Evolutionary conservation across 306 rosid genomes (phyloP), one percentile per base, ranked within the genome.

Genomic region (Rubus parviflorus): DNA sequence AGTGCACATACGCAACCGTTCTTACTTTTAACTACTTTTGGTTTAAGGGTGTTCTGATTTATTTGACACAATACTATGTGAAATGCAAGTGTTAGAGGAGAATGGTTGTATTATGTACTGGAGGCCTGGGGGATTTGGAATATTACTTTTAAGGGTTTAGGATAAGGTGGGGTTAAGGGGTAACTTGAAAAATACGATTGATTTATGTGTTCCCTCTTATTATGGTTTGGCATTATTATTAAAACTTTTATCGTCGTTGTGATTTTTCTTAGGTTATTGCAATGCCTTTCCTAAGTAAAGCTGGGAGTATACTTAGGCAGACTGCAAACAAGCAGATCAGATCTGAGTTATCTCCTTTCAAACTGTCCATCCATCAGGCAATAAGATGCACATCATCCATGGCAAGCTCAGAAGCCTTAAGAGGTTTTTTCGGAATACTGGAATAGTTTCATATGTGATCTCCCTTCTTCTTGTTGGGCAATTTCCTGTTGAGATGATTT

Each of bases 251-350:
- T 63, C 23, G 47, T 65, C 3, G 40, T 43, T 19, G 57, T 68
- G 37, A 61, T 77, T 60, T 81, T 6, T 41, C 70, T 35, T 83
- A 82, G 92, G 88, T 78, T 57, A 7, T 84, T 78, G 73, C 78
- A 53, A 95, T 95, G 97, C 94, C 97, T 81, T 88, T 95, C 82
- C 79, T 95, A 13, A 85, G 92, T 77, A 90, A 81, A 85, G 45
- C 93, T 53, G 99, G 99, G 85, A 90, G 76, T 77, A 68, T 92
- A 58, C 87, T 90, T 3, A 83, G 91, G 66, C 89, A 87, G 74
- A 53, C 91, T 3, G 87, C 87, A 17, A 80, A 63, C 83, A 83
- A 76, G 86, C 87, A 77, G 83, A 75, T 85, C 37, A 70, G 75
- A 53, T 82, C 86, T 0, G 88, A 90, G 65, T 69, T 82, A 43